Evolutionary conservation across 352 stramenopile genomes (phyloP).

Genomic region (Pythium periplocum): DNA sequence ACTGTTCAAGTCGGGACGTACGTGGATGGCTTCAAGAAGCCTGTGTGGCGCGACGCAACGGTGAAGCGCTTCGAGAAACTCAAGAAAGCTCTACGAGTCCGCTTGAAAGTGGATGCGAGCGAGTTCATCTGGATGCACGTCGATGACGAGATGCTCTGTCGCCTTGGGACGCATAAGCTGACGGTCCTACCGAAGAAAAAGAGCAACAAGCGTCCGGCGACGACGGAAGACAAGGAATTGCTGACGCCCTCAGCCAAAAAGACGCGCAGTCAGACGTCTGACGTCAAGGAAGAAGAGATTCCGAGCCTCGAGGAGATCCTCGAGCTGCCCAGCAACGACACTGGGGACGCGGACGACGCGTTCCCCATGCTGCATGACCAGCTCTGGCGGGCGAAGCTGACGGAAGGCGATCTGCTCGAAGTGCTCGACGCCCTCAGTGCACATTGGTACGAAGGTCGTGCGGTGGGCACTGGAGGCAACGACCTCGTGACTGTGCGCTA

Average conservation of each 20-base stretch:
- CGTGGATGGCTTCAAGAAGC: constrained; percentile 23
- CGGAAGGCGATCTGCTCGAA: constrained; percentile 14
- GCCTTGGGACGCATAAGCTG: background rate
- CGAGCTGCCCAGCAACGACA: background rate
- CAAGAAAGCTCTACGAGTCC: background rate
- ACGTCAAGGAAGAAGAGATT: background rate
- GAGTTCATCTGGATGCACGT: background rate
- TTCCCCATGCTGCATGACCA: background rate
- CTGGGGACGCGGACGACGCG: constrained; percentile 2
- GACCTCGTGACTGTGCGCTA: constrained; percentile 81
- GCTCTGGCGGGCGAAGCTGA: constrained; percentile 10
- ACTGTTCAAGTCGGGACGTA: constrained; percentile 39
- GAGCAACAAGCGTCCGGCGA: background rate
- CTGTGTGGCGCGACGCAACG: constrained; percentile 43
- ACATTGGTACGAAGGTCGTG: constrained; percentile 25
- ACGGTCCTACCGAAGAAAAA: background rate
- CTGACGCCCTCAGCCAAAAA: constrained; percentile 8
- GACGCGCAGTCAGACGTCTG: constrained; percentile 31
- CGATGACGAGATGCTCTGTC: background rate
- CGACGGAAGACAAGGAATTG: background rate
- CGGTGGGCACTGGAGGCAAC: constrained; percentile 41
- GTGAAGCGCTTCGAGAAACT: constrained; percentile 22
- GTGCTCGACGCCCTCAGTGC: constrained; percentile 9
- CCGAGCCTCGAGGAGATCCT: background rate
- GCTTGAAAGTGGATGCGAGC: background rate